Conservation (phyloP, 768 basidiomycete genomes). For the Hysterangium stoloniferum region DNA sequence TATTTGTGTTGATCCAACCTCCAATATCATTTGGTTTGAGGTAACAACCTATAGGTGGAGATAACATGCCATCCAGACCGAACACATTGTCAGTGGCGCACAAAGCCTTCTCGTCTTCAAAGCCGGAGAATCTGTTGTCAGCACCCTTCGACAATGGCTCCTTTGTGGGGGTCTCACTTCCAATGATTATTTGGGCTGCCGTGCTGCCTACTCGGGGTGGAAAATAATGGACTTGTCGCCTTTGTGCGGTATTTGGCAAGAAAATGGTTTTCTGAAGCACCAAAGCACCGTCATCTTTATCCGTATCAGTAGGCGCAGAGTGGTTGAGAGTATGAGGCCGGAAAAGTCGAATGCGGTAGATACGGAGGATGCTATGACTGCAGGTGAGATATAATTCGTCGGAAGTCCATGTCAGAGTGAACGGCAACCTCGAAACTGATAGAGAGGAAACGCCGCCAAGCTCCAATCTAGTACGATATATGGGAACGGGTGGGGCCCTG, state of each 20-base stretch:
- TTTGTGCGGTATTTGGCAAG: constrained; percentile 18
- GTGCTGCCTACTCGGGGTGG: constrained; percentile 10
- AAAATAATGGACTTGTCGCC: constrained; percentile 20
- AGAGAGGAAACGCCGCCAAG: not conserved
- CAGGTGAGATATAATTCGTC: constrained; percentile 20
- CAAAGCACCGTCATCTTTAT: constrained; percentile 10
- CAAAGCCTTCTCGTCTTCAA: not conserved
- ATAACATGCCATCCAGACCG: not conserved
- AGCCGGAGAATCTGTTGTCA: not conserved
- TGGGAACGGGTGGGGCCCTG: not conserved
- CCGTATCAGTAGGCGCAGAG: no score
- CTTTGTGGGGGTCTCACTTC: constrained; percentile 1
- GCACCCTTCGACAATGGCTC: not conserved
- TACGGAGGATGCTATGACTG: constrained; percentile 14
- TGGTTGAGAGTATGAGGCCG: not conserved
- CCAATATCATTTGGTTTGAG: constrained; percentile 19
- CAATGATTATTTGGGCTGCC: not conserved
- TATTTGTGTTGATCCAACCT: constrained; percentile 17
- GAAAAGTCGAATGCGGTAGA: constrained; percentile 21
- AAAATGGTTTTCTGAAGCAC: constrained; percentile 17
- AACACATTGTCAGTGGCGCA: not conserved
- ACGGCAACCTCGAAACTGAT: constrained; percentile 19
- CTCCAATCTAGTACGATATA: not conserved
- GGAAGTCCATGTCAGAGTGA: constrained; percentile 22
- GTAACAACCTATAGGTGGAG: constrained; percentile 17